phyloP scores from a whole-genome alignment of 1,284 basidiomycete genomes.

The Amylostereum chailletii region DNA sequence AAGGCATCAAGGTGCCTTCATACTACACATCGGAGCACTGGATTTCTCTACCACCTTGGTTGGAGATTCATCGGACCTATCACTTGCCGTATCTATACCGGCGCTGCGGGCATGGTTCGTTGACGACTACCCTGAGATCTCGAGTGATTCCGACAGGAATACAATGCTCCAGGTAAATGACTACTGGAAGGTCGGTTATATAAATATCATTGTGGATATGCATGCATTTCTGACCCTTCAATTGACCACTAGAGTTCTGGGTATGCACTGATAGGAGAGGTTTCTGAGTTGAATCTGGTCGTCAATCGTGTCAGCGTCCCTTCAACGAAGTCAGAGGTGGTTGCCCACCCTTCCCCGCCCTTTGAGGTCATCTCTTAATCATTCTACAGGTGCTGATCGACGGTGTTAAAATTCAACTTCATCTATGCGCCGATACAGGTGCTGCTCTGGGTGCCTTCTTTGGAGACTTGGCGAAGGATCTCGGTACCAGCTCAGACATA shows the following conservation, averaged over 20 bases:
- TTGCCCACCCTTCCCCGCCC: neutral
- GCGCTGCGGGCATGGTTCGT: constrained; percentile 46
- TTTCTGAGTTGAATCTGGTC: constrained; percentile 9
- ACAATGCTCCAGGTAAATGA: too few relatives aligned
- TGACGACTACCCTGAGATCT: constrained; percentile 39
- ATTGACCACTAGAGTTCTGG: constrained; percentile 34
- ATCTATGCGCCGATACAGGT: constrained; percentile 14
- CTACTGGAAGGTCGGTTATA: constrained; percentile 61
- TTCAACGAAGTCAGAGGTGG: constrained; percentile 6
- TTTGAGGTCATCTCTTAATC: neutral
- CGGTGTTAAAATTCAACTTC: constrained; percentile 8
- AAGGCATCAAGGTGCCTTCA: constrained; percentile 53
- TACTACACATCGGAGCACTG: constrained; percentile 57
- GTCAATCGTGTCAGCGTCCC: constrained; percentile 4
- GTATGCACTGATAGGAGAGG: constrained; percentile 43
- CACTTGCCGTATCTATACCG: constrained; percentile 40
- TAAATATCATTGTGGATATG: neutral
- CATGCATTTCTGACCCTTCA: neutral
- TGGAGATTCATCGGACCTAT: constrained; percentile 51
- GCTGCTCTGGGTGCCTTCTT: constrained; percentile 11
- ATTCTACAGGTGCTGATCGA: constrained; percentile 8
- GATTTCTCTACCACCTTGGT: constrained; percentile 66
- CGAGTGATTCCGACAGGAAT: too few relatives aligned
- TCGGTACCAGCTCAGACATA: constrained; percentile 1
- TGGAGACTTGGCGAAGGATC: constrained; percentile 8